phyloP scores from a whole-genome alignment of 192 early-diverging fungal species.

The Coemansia sp. region DNA sequence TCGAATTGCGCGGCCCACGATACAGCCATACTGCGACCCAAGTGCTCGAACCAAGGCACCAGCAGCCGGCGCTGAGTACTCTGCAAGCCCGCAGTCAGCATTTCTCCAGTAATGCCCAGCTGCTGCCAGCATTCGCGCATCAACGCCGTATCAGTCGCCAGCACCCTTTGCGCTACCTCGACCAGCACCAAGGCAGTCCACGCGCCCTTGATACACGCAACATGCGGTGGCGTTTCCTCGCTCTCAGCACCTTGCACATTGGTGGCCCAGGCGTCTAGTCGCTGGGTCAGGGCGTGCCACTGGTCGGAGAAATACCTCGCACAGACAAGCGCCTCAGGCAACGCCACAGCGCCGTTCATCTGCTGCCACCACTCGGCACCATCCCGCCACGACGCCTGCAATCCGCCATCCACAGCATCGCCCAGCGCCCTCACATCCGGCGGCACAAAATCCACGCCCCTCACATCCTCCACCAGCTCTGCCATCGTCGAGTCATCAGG shows the following conservation, averaged over 20 bases:
- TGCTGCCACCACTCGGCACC: slow-evolving; percentile 50
- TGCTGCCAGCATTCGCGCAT: slow-evolving; percentile 40
- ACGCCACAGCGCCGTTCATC: slow-evolving; percentile 36
- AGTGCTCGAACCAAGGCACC: slow-evolving; percentile 30
- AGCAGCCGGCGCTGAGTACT: slow-evolving; percentile 13
- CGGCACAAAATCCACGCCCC: slow-evolving; percentile 27
- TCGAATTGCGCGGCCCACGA: slow-evolving; percentile 34
- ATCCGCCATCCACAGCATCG: not conserved
- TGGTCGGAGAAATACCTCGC: slow-evolving; percentile 22
- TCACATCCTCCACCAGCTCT: slow-evolving; percentile 13
- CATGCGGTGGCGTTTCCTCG: slow-evolving; percentile 5
- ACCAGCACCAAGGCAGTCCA: slow-evolving; percentile 30
- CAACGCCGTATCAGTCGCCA: slow-evolving; percentile 5
- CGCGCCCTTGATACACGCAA: slow-evolving; percentile 36
- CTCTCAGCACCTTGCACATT: not conserved
- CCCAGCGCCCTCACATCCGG: slow-evolving; percentile 16
- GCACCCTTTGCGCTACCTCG: slow-evolving; percentile 5
- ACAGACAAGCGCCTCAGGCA: slow-evolving; percentile 23
- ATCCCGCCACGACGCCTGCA: slow-evolving; percentile 34
- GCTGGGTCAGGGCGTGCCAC: slow-evolving; percentile 19
- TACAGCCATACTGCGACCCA: slow-evolving; percentile 21
- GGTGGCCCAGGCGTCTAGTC: slow-evolving; percentile 28
- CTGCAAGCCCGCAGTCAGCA: slow-evolving; percentile 18
- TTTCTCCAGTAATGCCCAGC: not conserved
- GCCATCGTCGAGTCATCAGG: not conserved